Evolutionary conservation across 1,139 yeast genomes (phyloP).

Genomic region (Debaryomyces sp.): DNA sequence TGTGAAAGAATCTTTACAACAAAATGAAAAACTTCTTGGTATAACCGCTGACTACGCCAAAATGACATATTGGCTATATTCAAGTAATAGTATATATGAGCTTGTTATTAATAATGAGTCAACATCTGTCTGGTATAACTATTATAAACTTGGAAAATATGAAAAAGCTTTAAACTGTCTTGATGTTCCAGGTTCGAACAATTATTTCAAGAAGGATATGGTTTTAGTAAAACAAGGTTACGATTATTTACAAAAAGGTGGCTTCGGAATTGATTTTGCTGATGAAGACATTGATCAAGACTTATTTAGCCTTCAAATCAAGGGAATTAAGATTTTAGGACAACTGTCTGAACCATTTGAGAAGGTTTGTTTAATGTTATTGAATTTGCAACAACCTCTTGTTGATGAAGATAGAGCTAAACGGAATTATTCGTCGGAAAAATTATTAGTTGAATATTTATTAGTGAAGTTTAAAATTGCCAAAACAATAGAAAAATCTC

Average conservation of each 20-base stretch:
- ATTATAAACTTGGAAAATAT: slow-evolving; percentile 62
- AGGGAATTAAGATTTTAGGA: slow-evolving; percentile 70
- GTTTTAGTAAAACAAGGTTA: slow-evolving; percentile 70
- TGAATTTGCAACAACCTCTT: slow-evolving; percentile 38
- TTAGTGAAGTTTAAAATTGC: slow-evolving; percentile 49
- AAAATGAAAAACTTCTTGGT: slow-evolving; percentile 52
- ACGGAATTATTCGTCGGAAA: slow-evolving; percentile 29
- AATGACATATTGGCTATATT: slow-evolving; percentile 27
- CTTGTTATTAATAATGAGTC: slow-evolving; percentile 70
- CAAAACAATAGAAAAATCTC: slow-evolving; percentile 36
- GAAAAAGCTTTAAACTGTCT: slow-evolving; percentile 67
- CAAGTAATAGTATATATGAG: slow-evolving; percentile 34
- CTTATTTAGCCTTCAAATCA: slow-evolving; percentile 29
- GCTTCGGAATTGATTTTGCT: slow-evolving; percentile 36
- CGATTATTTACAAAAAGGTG: slow-evolving; percentile 47
- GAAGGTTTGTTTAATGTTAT: slow-evolving; percentile 62
- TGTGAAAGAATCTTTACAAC: slow-evolving; percentile 11
- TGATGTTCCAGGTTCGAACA: slow-evolving; percentile 23
- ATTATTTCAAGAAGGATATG: slow-evolving; percentile 49
- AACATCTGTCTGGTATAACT: slow-evolving; percentile 73
- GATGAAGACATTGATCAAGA: slow-evolving; percentile 14
- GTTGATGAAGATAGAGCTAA: slow-evolving; percentile 12
- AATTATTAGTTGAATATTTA: slow-evolving; percentile 57
- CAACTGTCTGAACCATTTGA: slow-evolving; percentile 71
- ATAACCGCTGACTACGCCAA: slow-evolving; percentile 58